phyloP scores from a whole-genome alignment of 192 early-diverging fungal genomes.

The Gonapodya sp. region DNA sequence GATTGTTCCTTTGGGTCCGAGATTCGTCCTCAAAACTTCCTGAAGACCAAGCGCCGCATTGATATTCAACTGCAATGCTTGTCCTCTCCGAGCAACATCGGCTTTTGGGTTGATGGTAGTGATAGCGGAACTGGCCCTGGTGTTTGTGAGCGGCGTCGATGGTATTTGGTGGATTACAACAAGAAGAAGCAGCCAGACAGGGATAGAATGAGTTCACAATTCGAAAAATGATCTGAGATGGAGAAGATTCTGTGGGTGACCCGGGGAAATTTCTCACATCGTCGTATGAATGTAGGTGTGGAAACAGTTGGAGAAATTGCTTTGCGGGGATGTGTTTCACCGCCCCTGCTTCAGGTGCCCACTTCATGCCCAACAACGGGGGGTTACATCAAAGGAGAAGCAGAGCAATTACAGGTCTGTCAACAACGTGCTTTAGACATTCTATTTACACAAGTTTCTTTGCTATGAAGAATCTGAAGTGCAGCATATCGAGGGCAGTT shows the following conservation, averaged over 20 bases:
- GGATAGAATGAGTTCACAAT: no score
- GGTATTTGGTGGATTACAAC: neutral
- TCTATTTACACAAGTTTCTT: slow-evolving; percentile 21
- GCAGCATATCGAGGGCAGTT: neutral
- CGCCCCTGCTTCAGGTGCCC: no score
- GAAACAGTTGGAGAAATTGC: no score
- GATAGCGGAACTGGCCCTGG: slow-evolving; percentile 63
- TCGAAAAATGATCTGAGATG: no score
- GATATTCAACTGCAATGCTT: slow-evolving; percentile 94
- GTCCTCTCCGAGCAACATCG: slow-evolving; percentile 94
- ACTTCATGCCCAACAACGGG: no score
- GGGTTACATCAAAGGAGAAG: no score
- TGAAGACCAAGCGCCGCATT: slow-evolving; percentile 90
- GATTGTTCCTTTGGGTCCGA: slow-evolving; percentile 96
- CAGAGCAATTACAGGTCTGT: neutral
- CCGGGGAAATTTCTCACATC: no score
- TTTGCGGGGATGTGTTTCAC: no score
- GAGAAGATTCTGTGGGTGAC: no score
- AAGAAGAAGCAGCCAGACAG: neutral
- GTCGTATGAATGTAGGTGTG: no score
- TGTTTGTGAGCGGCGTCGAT: neutral
- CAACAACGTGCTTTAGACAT: neutral
- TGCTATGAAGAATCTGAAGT: slow-evolving; percentile 14
- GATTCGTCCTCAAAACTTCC: slow-evolving; percentile 91
- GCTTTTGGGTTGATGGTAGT: slow-evolving; percentile 96